Evolutionary conservation across 78 protist genomes (phyloP), one percentile per base, ranked within the genome.

Genomic region (Dictyostelium brefeldianum): DNA sequence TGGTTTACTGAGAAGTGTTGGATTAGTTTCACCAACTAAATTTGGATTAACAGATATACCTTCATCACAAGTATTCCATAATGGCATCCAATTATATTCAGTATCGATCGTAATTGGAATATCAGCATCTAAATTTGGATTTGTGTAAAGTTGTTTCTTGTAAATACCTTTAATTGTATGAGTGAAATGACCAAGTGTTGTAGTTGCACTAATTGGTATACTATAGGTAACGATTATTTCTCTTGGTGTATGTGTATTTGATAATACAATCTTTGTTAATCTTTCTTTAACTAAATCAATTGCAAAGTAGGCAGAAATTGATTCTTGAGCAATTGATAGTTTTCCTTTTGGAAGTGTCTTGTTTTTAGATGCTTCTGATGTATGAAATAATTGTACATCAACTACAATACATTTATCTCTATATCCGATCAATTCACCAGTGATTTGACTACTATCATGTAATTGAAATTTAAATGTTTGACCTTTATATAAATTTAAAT

Each of bases 401-500:
- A 67, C 10, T 12, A 15, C 18, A 12, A 67, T n/a, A 5, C 29
- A 20, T 1, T 31, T 25, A 15, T 67, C 75, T 5, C 11, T 15
- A 5, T 15, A 15, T 29, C 75, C 75, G 31, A 67, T 31, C 5
- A 67, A 31, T 31, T 31, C 36, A 67, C 75, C 75, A 4, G 46
- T 31, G 4, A 67, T 31, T 67, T 67, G 75, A 31, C 75, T 27
- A 31, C 75, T 47, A 67, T 67, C 75, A 31, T 14, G 4, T 6
- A 18, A 27, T 67, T 67, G 75, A 17, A 67, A 11, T 67, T 67
- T 67, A 11, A 67, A 31, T 67, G n/a, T 67, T 67, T 67, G 48
- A 31, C 36, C 36, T 3, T 31, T 31, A 31, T 29, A 67, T 14
- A 12, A 20, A 5, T 67, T n/a, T 18, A 67, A 67, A 17, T 67